Evolutionary conservation across 2,329 filamentous ascomycete genomes (phyloP).

Genomic region (Nigrospora sphaerica): DNA sequence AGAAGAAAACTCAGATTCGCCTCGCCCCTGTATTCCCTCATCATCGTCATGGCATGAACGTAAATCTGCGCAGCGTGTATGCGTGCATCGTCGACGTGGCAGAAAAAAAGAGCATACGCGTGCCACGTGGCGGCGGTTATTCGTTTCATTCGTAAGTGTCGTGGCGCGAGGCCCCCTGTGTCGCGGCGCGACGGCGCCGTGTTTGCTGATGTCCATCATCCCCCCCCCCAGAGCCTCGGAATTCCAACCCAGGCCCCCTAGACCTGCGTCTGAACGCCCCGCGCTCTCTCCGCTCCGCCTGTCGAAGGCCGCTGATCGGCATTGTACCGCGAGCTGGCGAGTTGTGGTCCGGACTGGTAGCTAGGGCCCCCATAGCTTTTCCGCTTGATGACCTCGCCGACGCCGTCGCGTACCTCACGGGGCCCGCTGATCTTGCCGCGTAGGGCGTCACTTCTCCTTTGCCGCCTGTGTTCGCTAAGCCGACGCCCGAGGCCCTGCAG

Average conservation of each 20-base stretch:
- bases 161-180: too few relatives aligned
- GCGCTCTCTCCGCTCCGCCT: constrained; percentile 1
- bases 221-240: not conserved
- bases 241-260: constrained; percentile 1
- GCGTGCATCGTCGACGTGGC: constrained; percentile 1
- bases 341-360: constrained; percentile 12
- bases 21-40: too few relatives aligned
- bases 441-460: constrained; percentile 52
- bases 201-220: not conserved
- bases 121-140: too few relatives aligned
- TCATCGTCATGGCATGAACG: too few relatives aligned
- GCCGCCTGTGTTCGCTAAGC: constrained; percentile 50
- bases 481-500: constrained; percentile 46
- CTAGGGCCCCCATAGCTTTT: constrained; percentile 29
- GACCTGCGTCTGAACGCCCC: constrained; percentile 4
- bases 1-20: too few relatives aligned
- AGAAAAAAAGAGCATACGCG: too few relatives aligned
- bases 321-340: not conserved
- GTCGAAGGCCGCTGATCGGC: not conserved
- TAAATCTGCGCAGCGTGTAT: too few relatives aligned
- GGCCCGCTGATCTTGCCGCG: constrained; percentile 55
- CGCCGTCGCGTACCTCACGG: constrained; percentile 49
- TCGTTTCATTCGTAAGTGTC: constrained; percentile 1
- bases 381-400: constrained; percentile 47
- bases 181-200: too few relatives aligned